phyloP scores from a whole-genome alignment of 1,284 basidiomycete species.

The Tremellales sp. region DNA sequence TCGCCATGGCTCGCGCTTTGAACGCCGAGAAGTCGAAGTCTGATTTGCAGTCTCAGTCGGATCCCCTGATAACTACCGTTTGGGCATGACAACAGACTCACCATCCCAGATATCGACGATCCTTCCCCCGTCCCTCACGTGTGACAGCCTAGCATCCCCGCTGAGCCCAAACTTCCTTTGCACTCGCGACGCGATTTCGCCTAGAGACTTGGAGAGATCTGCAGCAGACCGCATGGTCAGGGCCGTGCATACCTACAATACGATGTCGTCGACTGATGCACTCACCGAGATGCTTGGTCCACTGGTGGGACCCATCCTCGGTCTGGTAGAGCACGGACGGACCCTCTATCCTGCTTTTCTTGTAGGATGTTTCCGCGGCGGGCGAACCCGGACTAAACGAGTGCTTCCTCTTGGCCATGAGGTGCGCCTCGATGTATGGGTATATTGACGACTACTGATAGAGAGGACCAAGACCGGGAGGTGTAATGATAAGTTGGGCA shows the following conservation, averaged over 20 bases:
- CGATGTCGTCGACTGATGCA: constrained; percentile 4
- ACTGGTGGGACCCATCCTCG: constrained; percentile 8
- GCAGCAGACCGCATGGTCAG: neutral
- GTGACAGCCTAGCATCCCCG: constrained; percentile 7
- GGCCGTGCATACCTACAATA: neutral
- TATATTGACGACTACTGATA: neutral
- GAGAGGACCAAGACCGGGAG: neutral
- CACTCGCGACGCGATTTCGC: constrained; percentile 10
- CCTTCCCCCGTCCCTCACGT: constrained; percentile 26
- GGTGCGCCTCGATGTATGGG: no score
- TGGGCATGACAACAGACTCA: constrained; percentile 11
- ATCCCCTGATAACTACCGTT: neutral
- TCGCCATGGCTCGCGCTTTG: constrained; percentile 22
- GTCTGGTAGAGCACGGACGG: constrained; percentile 8
- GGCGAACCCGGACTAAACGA: neutral
- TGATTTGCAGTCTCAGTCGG: constrained; percentile 1
- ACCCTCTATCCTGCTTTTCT: neutral
- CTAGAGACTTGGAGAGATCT: constrained; percentile 11
- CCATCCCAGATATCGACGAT: constrained; percentile 33
- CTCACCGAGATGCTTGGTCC: constrained; percentile 10
- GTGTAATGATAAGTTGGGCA: neutral
- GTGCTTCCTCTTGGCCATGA: constrained; percentile 12
- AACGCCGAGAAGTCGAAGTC: constrained; percentile 32
- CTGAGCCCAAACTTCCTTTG: constrained; percentile 10
- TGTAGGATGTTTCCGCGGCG: neutral